A percentile compares a stretch with the other conserved stretches of the same genome.
Evolutionary conservation across 306 rosid species (phyloP).

Genomic region (Begonia fuchsioides): DNA sequence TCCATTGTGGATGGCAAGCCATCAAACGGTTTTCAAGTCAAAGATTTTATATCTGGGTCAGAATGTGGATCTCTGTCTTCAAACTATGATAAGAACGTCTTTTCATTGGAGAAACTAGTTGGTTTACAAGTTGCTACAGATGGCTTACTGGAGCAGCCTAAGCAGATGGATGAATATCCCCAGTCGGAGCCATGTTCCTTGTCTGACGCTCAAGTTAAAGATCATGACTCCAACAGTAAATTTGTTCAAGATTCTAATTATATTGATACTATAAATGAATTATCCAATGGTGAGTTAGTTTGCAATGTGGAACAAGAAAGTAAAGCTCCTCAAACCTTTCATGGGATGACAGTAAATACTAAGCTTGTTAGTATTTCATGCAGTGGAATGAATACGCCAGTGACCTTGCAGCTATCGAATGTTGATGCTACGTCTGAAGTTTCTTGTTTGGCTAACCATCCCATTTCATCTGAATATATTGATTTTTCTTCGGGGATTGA

Average conservation of each 20-base stretch:
- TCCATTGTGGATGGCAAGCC: conserved; percentile 36
- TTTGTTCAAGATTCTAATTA: conserved; percentile 6
- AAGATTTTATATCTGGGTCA: conserved; percentile 29
- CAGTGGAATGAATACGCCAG: conserved; percentile 13
- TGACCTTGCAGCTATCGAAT: conserved; percentile 6
- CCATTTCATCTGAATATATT: conserved; percentile 1
- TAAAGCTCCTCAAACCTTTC: conserved; percentile 8
- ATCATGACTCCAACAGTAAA: conserved; percentile 10
- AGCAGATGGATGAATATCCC: conserved; percentile 16
- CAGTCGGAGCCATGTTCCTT: conserved; percentile 12
- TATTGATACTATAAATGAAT: conserved; percentile 10
- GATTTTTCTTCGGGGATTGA: conserved; percentile 11
- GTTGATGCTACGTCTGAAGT: conserved; percentile 9
- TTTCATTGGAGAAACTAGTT: conserved; percentile 12
- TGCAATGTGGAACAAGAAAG: conserved; percentile 10
- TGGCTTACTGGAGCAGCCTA: conserved; percentile 15
- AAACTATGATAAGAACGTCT: conserved; percentile 8
- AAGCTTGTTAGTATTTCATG: conserved; percentile 8
- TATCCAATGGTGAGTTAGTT: conserved; percentile 9
- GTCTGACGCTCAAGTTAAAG: conserved; percentile 10
- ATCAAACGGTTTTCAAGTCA: conserved; percentile 54
- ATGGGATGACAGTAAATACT: conserved; percentile 12
- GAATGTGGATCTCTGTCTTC: conserved; percentile 13
- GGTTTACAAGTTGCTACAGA: conserved; percentile 14
- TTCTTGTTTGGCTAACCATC: background rate